Evolutionary conservation across 2,329 filamentous ascomycete genomes (phyloP).

Genomic region (Penicillium sp.): DNA sequence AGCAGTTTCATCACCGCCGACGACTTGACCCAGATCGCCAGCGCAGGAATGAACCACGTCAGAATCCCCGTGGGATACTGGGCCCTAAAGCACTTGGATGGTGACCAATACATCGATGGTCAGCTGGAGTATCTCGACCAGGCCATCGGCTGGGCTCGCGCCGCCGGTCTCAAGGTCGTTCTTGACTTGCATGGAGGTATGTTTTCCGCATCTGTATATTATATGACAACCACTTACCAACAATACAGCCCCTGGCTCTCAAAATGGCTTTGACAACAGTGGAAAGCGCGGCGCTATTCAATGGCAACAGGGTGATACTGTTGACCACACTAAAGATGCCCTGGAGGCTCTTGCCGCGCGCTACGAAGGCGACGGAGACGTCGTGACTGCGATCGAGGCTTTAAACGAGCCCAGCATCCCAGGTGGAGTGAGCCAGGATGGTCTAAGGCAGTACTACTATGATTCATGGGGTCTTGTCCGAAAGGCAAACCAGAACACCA

Average conservation of each 20-base stretch:
- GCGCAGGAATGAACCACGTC: conserved; percentile 61
- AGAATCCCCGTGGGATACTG: conserved; percentile 68
- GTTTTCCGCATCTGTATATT: conserved; percentile 20
- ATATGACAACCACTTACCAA: conserved; percentile 1
- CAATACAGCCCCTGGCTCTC: conserved; percentile 55
- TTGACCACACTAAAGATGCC: conserved; percentile 50
- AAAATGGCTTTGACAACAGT: conserved; percentile 69
- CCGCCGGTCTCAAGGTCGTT: conserved; percentile 61
- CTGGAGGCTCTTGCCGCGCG: conserved; percentile 59
- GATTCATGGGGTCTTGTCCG: conserved; percentile 53
- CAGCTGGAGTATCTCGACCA: conserved; percentile 59
- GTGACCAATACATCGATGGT: conserved; percentile 63
- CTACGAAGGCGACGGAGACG: conserved; percentile 59
- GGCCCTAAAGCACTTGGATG: conserved; percentile 55
- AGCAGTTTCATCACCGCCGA: conserved; percentile 55
- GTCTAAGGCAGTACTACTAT: conserved; percentile 55
- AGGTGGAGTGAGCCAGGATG: conserved; percentile 44
- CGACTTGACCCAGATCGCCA: conserved; percentile 58
- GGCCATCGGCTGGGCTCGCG: conserved; percentile 60
- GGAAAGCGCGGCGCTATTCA: conserved; percentile 47
- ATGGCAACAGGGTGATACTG: conserved; percentile 42
- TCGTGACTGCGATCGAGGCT: conserved; percentile 54
- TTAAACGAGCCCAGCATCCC: conserved; percentile 46
- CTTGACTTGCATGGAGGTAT: conserved; percentile 67
- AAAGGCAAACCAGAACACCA: conserved; percentile 45